Evolutionary conservation across 495 filamentous ascomycete genomes (phyloP), one percentile per base, ranked within the genome.

Genomic region (Annulohypoxylon moriforme): DNA sequence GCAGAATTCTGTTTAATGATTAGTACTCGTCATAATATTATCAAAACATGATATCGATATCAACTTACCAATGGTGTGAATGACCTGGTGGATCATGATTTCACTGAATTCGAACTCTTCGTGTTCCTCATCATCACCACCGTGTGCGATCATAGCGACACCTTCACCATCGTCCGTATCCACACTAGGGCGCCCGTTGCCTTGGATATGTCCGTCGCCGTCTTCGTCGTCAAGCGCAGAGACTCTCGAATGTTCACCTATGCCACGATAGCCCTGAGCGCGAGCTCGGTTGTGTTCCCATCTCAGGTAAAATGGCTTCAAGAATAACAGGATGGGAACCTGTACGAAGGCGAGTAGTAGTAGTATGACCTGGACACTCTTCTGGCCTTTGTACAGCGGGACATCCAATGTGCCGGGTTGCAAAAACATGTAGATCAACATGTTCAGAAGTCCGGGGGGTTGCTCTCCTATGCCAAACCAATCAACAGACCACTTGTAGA

Each of bases 381-480:
- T 83, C 79, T 99, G 96, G 58, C 93, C 93, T 18, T 79, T 78
- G 75, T 96, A 99, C 5, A 99, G 86, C 57, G 82, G 86, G 33
- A 78, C 72, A 46, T 91, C 88, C 50, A 98, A 82, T 0, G 78
- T 91, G 24, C 93, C 93, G 4, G 96, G 96, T 59, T 89, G 88
- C 57, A 99, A 83, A 84, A 99, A 98, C 96, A 99, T 99, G 87
- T 97, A 97, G 77, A 99, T 99, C 71, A 99, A 86, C 94, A 98
- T 97, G 86, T 99, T 99, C 64, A 99, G 82, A 25, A 99, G 84
- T 72, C 93, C 92, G 0, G 96, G 96, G 2, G 96, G 93, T 29
- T 85, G 82, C 63, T 84, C 68, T n/a, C 78, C 88, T 29, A 84
- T 83, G 22, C 85, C 90, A 67, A 83, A 79, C 96, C 96, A 99